Base-by-base conservation (phyloP, 2,329 filamentous ascomycete species). In the Colletotrichum caudatum region DNA sequence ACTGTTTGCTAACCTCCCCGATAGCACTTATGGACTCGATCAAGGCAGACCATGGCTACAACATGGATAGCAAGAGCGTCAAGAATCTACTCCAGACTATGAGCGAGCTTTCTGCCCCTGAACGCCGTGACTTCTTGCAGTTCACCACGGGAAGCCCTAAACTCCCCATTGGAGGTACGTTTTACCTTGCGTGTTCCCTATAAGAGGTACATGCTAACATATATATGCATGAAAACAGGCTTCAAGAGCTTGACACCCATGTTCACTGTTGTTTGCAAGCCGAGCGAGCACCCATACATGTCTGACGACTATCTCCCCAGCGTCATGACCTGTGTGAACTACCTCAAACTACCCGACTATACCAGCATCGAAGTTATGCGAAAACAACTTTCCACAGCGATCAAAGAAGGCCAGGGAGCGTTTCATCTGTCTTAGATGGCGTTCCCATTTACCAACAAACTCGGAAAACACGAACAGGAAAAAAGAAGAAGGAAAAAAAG, bases 311-410 rank as follows among this genome's bases (percentile, higher is more conserved):
- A 98, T 78, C 88, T 99, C n/a, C 96, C 97, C 16, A 98, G 95
- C 80, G 97, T 99, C 80, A 99, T 99, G 97, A 99, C 97, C 14
- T 99, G 97, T 81, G 96, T 97, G 82, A 99, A 99, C 82, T 99
- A 99, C 80, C 90, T 99, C 77, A 99, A 99, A 83, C 88, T 99
- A 78, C 96, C 96, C 26, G 94, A 99, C 82, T 99, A 99, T 82
- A 95, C 91, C 75, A 90, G 85, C 76, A 84, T 97, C 73, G 89
- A 93, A 1, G 87, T 92, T 63, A 90, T 99, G 82, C 91, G 88
- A 78, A 89, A 92, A 79, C 93, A 94, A 80, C 86, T 99, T 65
- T 90, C 89, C 74, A 92, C 92, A 74, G 97, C 96, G 35, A 97
- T 97, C 80, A 93, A 91, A 81, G 97, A 99, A 84, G 96, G 96